Percentiles rank a stretch among this genome's conserved stretches.
These are phyloP conservation scores for Amanita rubescens DNA, from an alignment of 768 basidiomycete species.

Conservation along the genomic window DNA sequence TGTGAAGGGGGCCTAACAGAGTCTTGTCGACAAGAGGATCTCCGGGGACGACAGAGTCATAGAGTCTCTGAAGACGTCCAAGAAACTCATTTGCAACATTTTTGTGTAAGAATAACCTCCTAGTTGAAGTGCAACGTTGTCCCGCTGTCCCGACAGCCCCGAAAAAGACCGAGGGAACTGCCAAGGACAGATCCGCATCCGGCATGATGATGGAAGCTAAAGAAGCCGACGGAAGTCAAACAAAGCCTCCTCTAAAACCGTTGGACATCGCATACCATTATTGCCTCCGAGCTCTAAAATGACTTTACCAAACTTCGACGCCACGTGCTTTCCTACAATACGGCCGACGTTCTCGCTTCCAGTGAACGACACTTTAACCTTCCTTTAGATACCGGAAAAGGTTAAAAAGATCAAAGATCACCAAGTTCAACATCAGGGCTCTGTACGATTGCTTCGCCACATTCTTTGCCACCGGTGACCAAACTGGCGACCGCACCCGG, in stretches of 20 bases:
- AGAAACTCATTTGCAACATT: constrained; percentile 73
- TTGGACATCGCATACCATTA: constrained; percentile 53
- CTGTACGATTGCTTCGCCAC: constrained; percentile 73
- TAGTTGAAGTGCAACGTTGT: constrained; percentile 86
- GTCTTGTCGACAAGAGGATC: constrained; percentile 74
- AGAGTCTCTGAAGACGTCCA: constrained; percentile 63
- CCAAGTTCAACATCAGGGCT: constrained; percentile 74
- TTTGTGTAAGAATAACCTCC: constrained; percentile 84
- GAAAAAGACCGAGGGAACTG: constrained; percentile 88
- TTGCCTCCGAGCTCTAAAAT: constrained; percentile 94
- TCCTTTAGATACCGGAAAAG: not conserved
- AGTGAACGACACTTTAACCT: constrained; percentile 77
- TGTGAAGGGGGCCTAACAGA: constrained; percentile 85
- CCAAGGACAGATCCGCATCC: constrained; percentile 87
- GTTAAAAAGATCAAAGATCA: constrained; percentile 21
- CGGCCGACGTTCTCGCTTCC: constrained; percentile 87
- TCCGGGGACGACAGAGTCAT: constrained; percentile 67
- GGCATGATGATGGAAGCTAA: constrained; percentile 87
- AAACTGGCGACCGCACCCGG: constrained; percentile 81
- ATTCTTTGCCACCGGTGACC: constrained; percentile 75
- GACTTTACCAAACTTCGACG: constrained; percentile 82
- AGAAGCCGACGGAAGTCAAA: constrained; percentile 5
- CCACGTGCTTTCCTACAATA: constrained; percentile 81
- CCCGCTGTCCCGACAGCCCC: constrained; percentile 80
- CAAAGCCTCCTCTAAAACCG: constrained; percentile 12